These are phyloP conservation scores for Colletotrichum theobromicola DNA, from an alignment of 2,329 filamentous ascomycete genomes.

Conservation along the genomic window DNA sequence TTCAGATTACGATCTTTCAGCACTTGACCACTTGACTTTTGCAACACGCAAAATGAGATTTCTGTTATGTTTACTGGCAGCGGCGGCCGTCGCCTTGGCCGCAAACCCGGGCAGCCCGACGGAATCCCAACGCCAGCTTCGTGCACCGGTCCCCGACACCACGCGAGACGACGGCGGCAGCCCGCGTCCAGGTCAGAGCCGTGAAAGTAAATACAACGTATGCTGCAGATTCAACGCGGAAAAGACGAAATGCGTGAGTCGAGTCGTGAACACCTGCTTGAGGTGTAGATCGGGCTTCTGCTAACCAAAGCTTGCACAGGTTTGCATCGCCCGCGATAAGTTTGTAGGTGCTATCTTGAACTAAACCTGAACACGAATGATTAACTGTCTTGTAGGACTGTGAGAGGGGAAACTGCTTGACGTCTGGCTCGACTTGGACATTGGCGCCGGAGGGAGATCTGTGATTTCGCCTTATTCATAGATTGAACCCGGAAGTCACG, in stretches of 20 bases:
- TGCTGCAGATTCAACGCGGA: neutral
- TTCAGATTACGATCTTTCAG: neutral
- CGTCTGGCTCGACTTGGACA: neutral
- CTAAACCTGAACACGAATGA: fast-evolving
- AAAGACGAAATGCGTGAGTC: neutral
- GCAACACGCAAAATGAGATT: neutral
- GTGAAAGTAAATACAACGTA: neutral
- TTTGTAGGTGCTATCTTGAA: neutral
- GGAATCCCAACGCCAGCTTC: neutral
- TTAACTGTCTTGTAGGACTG: neutral
- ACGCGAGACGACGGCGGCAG: neutral
- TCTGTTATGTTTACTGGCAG: neutral
- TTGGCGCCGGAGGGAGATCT: neutral
- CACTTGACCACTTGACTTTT: neutral
- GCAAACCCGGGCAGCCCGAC: neutral
- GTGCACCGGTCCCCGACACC: neutral
- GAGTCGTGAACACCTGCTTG: neutral
- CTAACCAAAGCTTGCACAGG: neutral
- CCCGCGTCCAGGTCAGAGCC: neutral
- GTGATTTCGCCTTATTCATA: neutral
- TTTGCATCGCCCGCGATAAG: neutral
- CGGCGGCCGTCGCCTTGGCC: neutral
- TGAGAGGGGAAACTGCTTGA: neutral
- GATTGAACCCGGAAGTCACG: no score
- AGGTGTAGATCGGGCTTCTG: neutral